A percentile compares a stretch with the other conserved stretches of the same genome.
phyloP scores from a whole-genome alignment of 148 eudicot genomes.

The Polygonum maritimum region DNA sequence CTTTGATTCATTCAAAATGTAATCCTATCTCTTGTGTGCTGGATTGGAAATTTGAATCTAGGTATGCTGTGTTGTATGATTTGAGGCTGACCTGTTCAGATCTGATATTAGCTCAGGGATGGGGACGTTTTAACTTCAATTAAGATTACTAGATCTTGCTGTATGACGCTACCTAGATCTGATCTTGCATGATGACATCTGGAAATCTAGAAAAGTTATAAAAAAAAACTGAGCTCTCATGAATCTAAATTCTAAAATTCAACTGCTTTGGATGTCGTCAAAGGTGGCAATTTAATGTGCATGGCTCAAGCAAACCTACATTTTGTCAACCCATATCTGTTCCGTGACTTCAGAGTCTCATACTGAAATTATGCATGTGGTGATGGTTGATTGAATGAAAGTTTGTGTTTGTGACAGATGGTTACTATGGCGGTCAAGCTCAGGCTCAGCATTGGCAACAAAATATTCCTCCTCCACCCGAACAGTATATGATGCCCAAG shows the following conservation, averaged over 20 bases:
- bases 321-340: background rate
- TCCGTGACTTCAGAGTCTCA: background rate
- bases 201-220: background rate
- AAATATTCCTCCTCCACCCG: slow-evolving; percentile 49
- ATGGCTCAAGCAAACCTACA: background rate
- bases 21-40: background rate
- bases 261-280: background rate
- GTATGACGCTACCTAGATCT: slow-evolving; percentile 3
- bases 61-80: background rate
- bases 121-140: too few species aligned
- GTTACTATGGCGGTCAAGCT: slow-evolving; percentile 45
- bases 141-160: background rate
- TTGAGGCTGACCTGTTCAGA: slow-evolving; percentile 2
- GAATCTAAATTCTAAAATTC: background rate
- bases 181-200: background rate
- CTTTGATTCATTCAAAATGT: background rate
- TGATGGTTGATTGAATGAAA: background rate
- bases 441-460: slow-evolving; percentile 84
- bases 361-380: background rate
- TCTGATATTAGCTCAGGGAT: background rate
- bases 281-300: background rate
- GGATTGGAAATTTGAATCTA: background rate
- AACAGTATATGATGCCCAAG: slow-evolving; percentile 52
- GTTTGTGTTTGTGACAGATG: slow-evolving; percentile 34
- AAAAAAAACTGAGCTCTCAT: background rate